These are phyloP conservation scores for Telfairia occidentalis DNA, from an alignment of 331 rosid species.

Conservation along the genomic window DNA sequence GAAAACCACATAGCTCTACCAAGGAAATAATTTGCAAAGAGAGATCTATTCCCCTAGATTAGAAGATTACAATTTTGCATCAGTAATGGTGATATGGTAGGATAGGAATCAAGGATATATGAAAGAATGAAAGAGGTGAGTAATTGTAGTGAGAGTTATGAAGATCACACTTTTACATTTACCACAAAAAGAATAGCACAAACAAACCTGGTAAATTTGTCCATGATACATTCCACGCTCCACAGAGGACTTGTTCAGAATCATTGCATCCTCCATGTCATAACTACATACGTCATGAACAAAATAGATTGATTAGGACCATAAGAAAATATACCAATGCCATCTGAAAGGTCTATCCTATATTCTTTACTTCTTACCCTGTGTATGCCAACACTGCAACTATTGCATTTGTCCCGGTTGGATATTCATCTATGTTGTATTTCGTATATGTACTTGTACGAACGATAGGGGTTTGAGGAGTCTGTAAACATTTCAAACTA, in stretches of 20 bases:
- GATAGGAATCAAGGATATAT: not conserved
- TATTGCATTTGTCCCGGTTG: conserved; percentile 89
- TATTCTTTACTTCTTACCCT: conserved; percentile 45
- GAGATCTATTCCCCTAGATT: not conserved
- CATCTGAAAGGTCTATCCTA: not conserved
- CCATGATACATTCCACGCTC: conserved; percentile 99
- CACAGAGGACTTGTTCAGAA: conserved; percentile 85
- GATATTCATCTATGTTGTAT: conserved; percentile 70
- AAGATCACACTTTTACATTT: not conserved
- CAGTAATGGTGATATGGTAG: not conserved
- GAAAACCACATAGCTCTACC: not conserved
- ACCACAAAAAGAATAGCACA: not conserved
- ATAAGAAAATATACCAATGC: not conserved
- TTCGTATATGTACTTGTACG: conserved; percentile 63
- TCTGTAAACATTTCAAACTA: conserved; percentile 41
- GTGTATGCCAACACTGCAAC: conserved; percentile 96
- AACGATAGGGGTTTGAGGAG: conserved; percentile 88
- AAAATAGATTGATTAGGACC: conserved; percentile 3
- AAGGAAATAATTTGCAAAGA: not conserved
- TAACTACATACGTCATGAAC: conserved; percentile 41
- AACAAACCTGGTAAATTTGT: conserved; percentile 75
- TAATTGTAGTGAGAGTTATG: not conserved
- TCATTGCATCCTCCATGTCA: conserved; percentile 99
- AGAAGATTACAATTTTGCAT: not conserved
- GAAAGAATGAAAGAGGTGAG: not conserved